A percentile compares a stretch with the other conserved stretches of the same genome.
phyloP scores from a whole-genome alignment of 805 yeast species.

The Ogataea methanolica region DNA sequence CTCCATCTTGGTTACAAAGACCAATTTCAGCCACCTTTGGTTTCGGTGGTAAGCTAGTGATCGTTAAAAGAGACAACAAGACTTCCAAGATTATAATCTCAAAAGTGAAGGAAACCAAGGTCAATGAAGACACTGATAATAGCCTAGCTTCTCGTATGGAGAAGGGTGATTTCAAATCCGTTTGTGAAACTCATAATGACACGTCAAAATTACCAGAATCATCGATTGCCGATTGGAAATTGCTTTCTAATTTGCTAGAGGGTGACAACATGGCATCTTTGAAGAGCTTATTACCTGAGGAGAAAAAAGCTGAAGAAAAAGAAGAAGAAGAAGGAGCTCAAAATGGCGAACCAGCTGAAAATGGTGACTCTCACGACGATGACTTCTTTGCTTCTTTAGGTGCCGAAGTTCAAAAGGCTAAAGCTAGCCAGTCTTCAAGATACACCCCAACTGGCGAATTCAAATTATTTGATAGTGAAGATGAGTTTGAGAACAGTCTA shows the following conservation, averaged over 20 bases:
- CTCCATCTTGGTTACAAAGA: constrained; percentile 84
- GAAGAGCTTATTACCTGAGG: constrained; percentile 26
- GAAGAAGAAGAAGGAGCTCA: constrained; percentile 8
- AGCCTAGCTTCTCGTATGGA: constrained; percentile 54
- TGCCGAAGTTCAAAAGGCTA: constrained; percentile 9
- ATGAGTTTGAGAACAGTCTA: constrained; percentile 42
- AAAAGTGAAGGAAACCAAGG: constrained; percentile 28
- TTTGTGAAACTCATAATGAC: constrained; percentile 51
- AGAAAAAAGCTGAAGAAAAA: constrained; percentile 16
- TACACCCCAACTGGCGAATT: constrained; percentile 55
- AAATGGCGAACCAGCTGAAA: constrained; percentile 14
- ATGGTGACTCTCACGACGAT: constrained; percentile 9
- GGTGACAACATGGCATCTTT: constrained; percentile 50
- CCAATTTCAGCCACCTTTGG: constrained; percentile 80
- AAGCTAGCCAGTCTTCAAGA: background rate
- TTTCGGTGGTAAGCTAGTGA: constrained; percentile 85
- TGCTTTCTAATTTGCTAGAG: constrained; percentile 47
- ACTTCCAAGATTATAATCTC: constrained; percentile 39
- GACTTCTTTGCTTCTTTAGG: constrained; percentile 35
- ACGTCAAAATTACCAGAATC: constrained; percentile 27
- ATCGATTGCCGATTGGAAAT: constrained; percentile 51
- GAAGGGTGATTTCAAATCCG: constrained; percentile 44
- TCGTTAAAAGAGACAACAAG: constrained; percentile 34
- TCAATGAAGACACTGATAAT: constrained; percentile 32
- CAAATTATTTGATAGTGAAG: constrained; percentile 30